phyloP scores from a whole-genome alignment of 805 yeast genomes.

The Starmerella etchellsii region DNA sequence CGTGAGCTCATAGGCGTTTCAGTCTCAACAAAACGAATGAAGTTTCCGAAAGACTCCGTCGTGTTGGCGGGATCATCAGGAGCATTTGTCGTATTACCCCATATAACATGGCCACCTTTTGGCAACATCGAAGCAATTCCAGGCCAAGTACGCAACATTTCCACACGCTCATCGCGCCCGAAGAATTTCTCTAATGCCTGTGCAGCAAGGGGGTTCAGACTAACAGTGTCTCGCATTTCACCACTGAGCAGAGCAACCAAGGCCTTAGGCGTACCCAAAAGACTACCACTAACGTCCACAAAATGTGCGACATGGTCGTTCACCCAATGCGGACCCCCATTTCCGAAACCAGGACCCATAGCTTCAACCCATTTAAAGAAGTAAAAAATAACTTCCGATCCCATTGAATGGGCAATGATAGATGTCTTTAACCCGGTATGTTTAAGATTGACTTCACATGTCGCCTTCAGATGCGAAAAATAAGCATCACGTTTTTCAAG shows the following conservation, averaged over 20 bases:
- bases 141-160: constrained; percentile 77
- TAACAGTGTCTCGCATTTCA: constrained; percentile 96
- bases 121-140: constrained; percentile 94
- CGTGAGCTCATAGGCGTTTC: constrained; percentile 33
- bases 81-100: constrained; percentile 63
- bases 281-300: constrained; percentile 81
- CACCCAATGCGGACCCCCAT: constrained; percentile 87
- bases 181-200: constrained; percentile 91
- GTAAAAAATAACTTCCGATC: constrained; percentile 75
- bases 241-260: constrained; percentile 88
- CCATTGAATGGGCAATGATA: constrained; percentile 93
- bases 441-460: constrained; percentile 49
- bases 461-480: constrained; percentile 60
- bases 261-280: constrained; percentile 88
- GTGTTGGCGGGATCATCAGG: constrained; percentile 40
- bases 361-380: constrained; percentile 97
- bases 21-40: constrained; percentile 48
- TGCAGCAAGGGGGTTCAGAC: constrained; percentile 80
- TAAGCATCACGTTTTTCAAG: constrained; percentile 78
- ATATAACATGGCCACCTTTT: constrained; percentile 78
- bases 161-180: constrained; percentile 76
- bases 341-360: constrained; percentile 59
- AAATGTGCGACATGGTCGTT: constrained; percentile 68
- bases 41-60: constrained; percentile 50
- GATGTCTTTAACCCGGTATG: constrained; percentile 53